Evolutionary conservation across 345 rosid species (phyloP), one percentile per base, ranked within the genome.

Genomic region (Carallia pectinifolia): DNA sequence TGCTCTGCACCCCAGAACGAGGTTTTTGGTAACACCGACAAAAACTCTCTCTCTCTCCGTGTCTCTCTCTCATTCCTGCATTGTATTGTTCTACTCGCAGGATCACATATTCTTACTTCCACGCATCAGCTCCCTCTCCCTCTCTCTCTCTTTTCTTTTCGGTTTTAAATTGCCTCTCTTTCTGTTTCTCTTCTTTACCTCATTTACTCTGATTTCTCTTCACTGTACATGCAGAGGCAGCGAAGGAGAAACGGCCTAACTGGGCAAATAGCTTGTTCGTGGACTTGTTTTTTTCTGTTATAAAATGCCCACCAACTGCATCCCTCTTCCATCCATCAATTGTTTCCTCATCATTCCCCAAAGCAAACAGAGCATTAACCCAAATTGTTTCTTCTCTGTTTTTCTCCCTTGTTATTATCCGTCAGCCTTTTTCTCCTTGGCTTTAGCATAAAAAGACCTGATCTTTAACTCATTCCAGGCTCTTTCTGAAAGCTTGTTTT

Each of bases 61-160:
- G 23, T 74, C 36, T 77, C 70, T 63, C 38, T 67, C 17, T 67
- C 53, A 53, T 76, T 66, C 44, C 67, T 79, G 67, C 89, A 87
- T 85, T 89, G 92, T 85, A 88, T 79, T 80, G 78, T 86, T 81
- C 61, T 72, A 58, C 76, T 58, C 79, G 58, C 77, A 70, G 72
- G 84, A 79, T 84, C 86, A 80, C 82, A 61, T 68, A 66, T 44
- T 76, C 68, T 76, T 70, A 61, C 78, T 85, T 77, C 85, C 76
- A 71, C 84, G 71, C 85, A 67, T 81, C 77, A 73, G 47, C 36
- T 69, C 66, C 72, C 65, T 62, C 48, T 68, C 50, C 65, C 61
- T 65, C 56, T 56, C 44, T 72, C 31, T 60, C 47, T 36, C 47
- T 69, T 12, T 38, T 66, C 73, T 29, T 38, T 62, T 74, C 72